Evolutionary conservation across 2,329 filamentous ascomycete species (phyloP), one percentile per base, ranked within the genome.

Genomic region (Cytospora paraplurivora): DNA sequence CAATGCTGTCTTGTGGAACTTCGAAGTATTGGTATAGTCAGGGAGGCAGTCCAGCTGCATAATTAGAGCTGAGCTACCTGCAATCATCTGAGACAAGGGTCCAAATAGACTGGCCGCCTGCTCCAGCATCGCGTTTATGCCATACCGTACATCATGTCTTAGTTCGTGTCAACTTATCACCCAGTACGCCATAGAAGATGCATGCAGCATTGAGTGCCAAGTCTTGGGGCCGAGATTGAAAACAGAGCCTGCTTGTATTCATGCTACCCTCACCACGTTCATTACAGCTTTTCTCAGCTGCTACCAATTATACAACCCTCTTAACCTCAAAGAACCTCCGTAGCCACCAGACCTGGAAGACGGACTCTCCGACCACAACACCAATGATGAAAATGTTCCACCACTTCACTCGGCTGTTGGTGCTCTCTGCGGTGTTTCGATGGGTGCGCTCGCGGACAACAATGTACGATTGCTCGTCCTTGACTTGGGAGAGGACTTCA

Each of bases 311-410:
- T 69, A 88, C 85, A 58, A 88, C 85, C 57, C 86, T 81, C 80
- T 89, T 87, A 72, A 90, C 87, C 88, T 97, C 93, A 75, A 97
- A 97, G 85, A 99, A 99, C 74, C 95, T 87, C 81, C 96, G 95
- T 76, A 99, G 79, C 93, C 95, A 99, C 94, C 95, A 99, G 69
- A 99, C 94, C 82, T 99, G 95, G 83, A 99, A 99, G 69, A 97
- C 82, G 66, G 93, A 95, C 82, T 98, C 92, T 72, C 90, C 93
- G 69, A 96, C 83, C 67, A 99, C 85, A 57, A 98, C 88, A 62
- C 87, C 85, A 68, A 99, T 87, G 79, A 99, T 93, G 78, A 98
- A 98, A 71, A 98, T 85, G 78, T 95, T 97, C 95, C 95, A 99
- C 95, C 95, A 99, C 83, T 99, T 99, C 76, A 99, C 95, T 69